These are phyloP conservation scores for Phytophthora constricta DNA, from an alignment of 352 stramenopile species.

Conservation along the genomic window DNA sequence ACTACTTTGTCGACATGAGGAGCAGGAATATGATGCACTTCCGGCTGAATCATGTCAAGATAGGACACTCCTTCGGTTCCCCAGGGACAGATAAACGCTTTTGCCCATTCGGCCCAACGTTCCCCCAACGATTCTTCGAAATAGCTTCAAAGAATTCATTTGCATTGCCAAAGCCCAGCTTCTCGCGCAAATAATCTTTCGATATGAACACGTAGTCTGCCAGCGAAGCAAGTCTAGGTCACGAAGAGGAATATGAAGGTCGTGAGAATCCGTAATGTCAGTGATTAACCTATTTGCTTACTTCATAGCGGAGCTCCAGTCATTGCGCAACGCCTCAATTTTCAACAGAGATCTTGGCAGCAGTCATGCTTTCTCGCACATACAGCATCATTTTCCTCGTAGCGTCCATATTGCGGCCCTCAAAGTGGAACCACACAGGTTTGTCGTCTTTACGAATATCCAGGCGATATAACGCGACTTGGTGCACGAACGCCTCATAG, in stretches of 20 bases:
- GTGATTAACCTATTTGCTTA: constrained; percentile 26
- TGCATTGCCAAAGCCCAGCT: constrained; percentile 46
- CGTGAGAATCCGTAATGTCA: not conserved
- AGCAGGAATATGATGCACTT: constrained; percentile 36
- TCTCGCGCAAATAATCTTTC: constrained; percentile 76
- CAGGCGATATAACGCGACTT: constrained; percentile 18
- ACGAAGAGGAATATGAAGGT: not conserved
- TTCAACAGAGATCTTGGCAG: constrained; percentile 61
- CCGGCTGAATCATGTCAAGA: constrained; percentile 23
- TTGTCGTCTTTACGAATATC: not conserved
- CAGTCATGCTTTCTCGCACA: constrained; percentile 23
- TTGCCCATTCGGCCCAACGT: constrained; percentile 15
- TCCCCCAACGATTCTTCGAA: constrained; percentile 12
- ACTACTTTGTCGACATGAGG: constrained; percentile 38
- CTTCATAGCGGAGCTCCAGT: constrained; percentile 54
- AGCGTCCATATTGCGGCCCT: constrained; percentile 62
- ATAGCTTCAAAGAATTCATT: constrained; percentile 45
- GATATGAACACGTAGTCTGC: constrained; percentile 62
- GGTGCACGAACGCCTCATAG: constrained; percentile 40
- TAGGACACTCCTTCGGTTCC: constrained; percentile 63
- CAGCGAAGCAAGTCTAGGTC: constrained; percentile 42
- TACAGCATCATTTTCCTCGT: constrained; percentile 58
- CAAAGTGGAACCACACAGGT: constrained; percentile 65
- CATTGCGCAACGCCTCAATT: constrained; percentile 67
- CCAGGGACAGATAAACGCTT: constrained; percentile 68